Conservation (phyloP, 2,329 filamentous ascomycete species). For the Fusarium albidum region DNA sequence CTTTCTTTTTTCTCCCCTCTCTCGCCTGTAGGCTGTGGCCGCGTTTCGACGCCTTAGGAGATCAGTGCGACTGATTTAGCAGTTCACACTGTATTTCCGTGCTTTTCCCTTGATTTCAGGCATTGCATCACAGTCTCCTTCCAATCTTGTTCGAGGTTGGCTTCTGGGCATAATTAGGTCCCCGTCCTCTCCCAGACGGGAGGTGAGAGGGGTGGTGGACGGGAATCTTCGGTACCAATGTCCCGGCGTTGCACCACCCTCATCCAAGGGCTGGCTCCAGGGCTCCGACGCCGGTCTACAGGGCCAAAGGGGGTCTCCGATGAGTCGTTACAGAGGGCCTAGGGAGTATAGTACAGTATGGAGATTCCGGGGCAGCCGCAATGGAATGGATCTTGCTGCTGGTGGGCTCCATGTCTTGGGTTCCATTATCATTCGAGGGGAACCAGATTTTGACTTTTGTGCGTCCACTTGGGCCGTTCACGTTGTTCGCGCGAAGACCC, state of each 20-base stretch:
- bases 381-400: conserved; percentile 13
- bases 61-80: conserved; percentile 2
- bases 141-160: conserved; percentile 10
- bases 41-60: conserved; percentile 2
- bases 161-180: not conserved
- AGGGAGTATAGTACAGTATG: too few species aligned
- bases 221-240: conserved; percentile 19
- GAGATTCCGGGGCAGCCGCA: conserved; percentile 22
- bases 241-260: conserved; percentile 25
- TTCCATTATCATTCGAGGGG: conserved; percentile 24
- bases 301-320: not conserved
- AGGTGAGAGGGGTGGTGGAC: too few species aligned
- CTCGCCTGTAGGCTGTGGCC: conserved; percentile 5
- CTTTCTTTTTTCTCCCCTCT: conserved; percentile 22
- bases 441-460: not conserved
- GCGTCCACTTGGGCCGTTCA: conserved; percentile 31
- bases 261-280: not conserved
- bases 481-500: conserved; percentile 38
- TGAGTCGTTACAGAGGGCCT: conserved; percentile 6
- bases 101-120: conserved; percentile 1
- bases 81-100: conserved; percentile 16
- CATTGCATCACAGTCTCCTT: not conserved
- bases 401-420: conserved; percentile 1
- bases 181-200: conserved; percentile 12
- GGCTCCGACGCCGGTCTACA: too few species aligned